Percentiles rank a stretch among this genome's conserved stretches.
phyloP scores from a whole-genome alignment of 1,284 basidiomycete species.

The Uromyces viciae-fabae region DNA sequence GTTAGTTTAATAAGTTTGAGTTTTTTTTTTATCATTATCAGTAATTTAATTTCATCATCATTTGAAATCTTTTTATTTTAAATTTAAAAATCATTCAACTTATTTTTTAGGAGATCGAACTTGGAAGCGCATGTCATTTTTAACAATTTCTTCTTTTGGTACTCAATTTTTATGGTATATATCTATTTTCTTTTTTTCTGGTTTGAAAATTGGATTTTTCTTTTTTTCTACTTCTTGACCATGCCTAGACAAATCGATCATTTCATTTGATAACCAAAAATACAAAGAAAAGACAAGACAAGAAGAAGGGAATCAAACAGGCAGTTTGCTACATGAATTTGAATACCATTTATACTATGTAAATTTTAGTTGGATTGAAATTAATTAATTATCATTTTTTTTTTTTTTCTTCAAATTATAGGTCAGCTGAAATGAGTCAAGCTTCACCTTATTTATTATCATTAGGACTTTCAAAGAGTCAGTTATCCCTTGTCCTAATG shows the following conservation, averaged over 20 bases:
- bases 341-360: not conserved
- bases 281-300: not conserved
- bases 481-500: conserved; percentile 53
- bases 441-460: conserved; percentile 54
- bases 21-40: too few species aligned
- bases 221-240: too few species aligned
- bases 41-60: not conserved
- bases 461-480: conserved; percentile 52
- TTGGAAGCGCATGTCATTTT: conserved; percentile 7
- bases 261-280: too few species aligned
- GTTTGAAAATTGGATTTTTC: too few species aligned
- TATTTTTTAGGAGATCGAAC: not conserved
- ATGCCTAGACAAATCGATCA: too few species aligned
- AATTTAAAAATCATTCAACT: not conserved
- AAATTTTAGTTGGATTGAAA: not conserved
- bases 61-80: not conserved
- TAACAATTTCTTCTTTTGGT: conserved; percentile 18
- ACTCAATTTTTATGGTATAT: conserved; percentile 14
- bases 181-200: too few species aligned
- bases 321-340: not conserved
- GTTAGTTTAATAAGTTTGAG: too few species aligned
- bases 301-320: not conserved
- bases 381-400: not conserved
- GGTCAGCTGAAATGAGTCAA: conserved; percentile 53
- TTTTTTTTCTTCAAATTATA: too few species aligned